Base-by-base conservation (phyloP, 768 basidiomycete genomes). In the Daedaleopsis sinensis region DNA sequence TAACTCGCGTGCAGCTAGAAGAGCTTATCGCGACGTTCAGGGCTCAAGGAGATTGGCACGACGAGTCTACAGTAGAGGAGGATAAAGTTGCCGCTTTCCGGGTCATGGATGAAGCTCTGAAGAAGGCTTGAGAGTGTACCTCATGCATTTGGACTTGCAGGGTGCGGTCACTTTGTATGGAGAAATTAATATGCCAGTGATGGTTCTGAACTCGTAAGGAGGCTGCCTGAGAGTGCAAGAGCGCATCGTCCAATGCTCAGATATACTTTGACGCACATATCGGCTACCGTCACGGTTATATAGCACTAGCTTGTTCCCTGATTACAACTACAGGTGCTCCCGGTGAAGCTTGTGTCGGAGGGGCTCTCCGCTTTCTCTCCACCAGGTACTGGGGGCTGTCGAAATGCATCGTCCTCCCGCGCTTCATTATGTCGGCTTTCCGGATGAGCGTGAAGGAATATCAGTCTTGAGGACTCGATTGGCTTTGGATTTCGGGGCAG, bases 401-500 rank as follows among this genome's bases (percentile, higher is more conserved):
- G 13, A 42, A 10, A 42, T 42, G 39, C 39, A 42, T 32, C 27
- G 39, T 18, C 18, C 13, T 42, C 39, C 39, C 39, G 39, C 39
- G 27, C 27, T 32, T 32, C 4, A 32, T 32, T 32, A 32, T 32
- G 27, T 32, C 27, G 49, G 51, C 32, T 58, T 57, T 10, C 56
- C 59, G 11, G 66, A 59, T 5, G 52, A 13, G 21, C 62, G 52
- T n/a, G 63, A 59, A 11, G 70, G 69, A 58, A 98, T 91, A 47
- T 90, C 89, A 18, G 89, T 93, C 74, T 96, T 98, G 58, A 98
- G 80, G 1, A 93, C 80, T 23, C 96, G 83, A 61, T 91, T 91
- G 3, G 83, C 79, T 71, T 98, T 98, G 36, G 89, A 90, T 71
- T 86, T 89, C n/a, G 96, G 96, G 23, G 84, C 78, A 2, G 96